phyloP scores from a whole-genome alignment of 2,329 filamentous ascomycete genomes.

The Diplodia intermedia region DNA sequence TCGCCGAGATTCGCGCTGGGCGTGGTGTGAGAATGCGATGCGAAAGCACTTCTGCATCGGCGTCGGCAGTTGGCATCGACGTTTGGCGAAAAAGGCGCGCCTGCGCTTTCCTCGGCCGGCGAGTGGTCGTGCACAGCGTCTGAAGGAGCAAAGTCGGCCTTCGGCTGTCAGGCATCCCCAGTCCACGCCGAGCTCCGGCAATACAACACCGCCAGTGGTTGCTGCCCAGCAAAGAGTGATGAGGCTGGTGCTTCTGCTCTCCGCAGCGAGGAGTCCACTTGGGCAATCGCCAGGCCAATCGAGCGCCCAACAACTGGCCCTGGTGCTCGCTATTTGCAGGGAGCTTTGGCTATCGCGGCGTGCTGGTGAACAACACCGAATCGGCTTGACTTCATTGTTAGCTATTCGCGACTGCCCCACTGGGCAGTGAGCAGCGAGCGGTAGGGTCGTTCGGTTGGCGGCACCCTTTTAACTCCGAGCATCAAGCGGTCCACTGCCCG shows the following conservation, averaged over 20 bases:
- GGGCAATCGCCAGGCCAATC: neutral
- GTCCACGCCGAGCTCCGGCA: neutral
- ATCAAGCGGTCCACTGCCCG: neutral
- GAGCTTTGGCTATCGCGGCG: neutral
- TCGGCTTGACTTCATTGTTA: neutral
- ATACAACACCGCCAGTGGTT: neutral
- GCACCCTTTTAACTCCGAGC: neutral
- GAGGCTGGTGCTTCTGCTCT: neutral
- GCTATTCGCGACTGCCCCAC: conserved; percentile 8
- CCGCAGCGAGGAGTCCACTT: neutral
- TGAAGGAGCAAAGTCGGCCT: conserved; percentile 26
- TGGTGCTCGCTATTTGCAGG: neutral
- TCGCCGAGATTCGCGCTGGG: conserved; percentile 17
- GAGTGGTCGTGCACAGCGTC: conserved; percentile 8
- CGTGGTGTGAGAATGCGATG: conserved; percentile 3
- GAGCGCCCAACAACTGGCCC: neutral
- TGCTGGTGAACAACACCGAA: neutral
- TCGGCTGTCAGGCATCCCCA: neutral
- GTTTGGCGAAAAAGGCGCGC: conserved; percentile 8
- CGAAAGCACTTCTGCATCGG: neutral
- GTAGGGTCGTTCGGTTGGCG: conserved; percentile 2
- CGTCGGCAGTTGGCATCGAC: conserved; percentile 12
- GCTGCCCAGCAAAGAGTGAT: conserved; percentile 14
- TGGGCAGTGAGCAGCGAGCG: conserved; percentile 6
- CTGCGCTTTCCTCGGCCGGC: neutral